A percentile compares a stretch with the other conserved stretches of the same genome.
Evolutionary conservation across 306 rosid genomes (phyloP).

Genomic region (Casuarina equisetifolia): DNA sequence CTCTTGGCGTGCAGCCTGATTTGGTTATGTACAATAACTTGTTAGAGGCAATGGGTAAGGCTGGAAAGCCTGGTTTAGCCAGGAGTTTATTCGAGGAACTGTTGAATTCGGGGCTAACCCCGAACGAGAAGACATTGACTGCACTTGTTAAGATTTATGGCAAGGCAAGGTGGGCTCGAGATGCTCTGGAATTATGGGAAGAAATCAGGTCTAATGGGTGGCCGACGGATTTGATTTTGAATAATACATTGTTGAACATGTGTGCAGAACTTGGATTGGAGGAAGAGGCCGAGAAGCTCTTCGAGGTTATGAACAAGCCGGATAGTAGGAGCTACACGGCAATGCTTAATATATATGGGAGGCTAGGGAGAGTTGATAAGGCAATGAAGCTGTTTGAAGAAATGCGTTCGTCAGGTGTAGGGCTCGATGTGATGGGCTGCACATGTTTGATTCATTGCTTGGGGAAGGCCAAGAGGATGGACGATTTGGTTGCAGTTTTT

Average conservation of each 20-base stretch:
- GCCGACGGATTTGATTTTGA: conserved; percentile 88
- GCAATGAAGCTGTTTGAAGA: conserved; percentile 79
- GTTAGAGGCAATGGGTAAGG: conserved; percentile 97
- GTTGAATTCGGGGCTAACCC: conserved; percentile 67
- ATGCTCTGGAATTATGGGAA: conserved; percentile 82
- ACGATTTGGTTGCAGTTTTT: conserved; percentile 63
- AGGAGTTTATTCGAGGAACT: conserved; percentile 81
- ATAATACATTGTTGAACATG: conserved; percentile 90
- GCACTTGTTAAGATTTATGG: conserved; percentile 89
- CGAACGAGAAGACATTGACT: conserved; percentile 80
- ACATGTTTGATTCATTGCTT: conserved; percentile 95
- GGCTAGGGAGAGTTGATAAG: conserved; percentile 66
- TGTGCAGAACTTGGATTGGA: conserved; percentile 91
- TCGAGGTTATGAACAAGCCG: conserved; percentile 75
- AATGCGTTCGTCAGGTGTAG: conserved; percentile 60
- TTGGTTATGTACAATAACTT: conserved; percentile 83
- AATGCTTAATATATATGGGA: conserved; percentile 83
- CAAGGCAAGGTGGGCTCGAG: conserved; percentile 88
- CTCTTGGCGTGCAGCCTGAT: conserved; percentile 75
- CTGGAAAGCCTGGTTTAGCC: conserved; percentile 91
- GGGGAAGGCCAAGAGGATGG: conserved; percentile 71
- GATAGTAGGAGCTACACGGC: conserved; percentile 97
- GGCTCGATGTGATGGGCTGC: conserved; percentile 84
- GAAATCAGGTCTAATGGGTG: conserved; percentile 64
- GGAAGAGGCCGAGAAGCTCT: conserved; percentile 81